These are phyloP conservation scores for Magnusiomyces sp. DNA, from an alignment of 1,139 yeast species.

Conservation along the genomic window DNA sequence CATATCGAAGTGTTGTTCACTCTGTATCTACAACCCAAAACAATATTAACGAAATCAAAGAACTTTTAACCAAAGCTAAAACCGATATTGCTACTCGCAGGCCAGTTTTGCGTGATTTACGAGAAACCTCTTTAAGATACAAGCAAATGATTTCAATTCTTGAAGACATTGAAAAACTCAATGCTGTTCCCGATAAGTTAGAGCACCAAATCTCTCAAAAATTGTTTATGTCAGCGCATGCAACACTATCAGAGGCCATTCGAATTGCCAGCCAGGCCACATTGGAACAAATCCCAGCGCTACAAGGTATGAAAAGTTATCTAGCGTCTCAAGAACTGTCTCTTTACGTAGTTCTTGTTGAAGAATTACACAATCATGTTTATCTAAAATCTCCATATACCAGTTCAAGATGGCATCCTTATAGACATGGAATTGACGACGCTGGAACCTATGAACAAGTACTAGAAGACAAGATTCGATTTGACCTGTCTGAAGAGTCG, in stretches of 20 bases:
- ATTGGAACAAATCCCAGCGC: conserved; percentile 55
- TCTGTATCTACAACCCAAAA: conserved; percentile 51
- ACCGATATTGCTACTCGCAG: conserved; percentile 47
- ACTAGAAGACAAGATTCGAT: conserved; percentile 26
- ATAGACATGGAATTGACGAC: conserved; percentile 23
- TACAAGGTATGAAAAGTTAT: conserved; percentile 49
- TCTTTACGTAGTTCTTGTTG: conserved; percentile 65
- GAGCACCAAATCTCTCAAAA: conserved; percentile 61
- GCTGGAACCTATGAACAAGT: conserved; percentile 24
- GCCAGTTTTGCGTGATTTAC: conserved; percentile 53
- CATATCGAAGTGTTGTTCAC: conserved; percentile 55
- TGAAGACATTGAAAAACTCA: conserved; percentile 57
- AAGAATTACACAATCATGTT: conserved; percentile 65
- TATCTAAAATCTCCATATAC: conserved; percentile 49
- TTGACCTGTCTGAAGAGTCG: conserved; percentile 25
- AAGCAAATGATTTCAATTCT: conserved; percentile 64
- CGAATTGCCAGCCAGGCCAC: conserved; percentile 49
- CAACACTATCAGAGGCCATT: conserved; percentile 49
- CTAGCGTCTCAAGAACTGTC: conserved; percentile 51
- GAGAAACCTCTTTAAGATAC: conserved; percentile 53
- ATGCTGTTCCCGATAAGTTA: conserved; percentile 50
- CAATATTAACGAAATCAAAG: conserved; percentile 43
- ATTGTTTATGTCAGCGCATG: conserved; percentile 62
- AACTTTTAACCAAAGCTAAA: conserved; percentile 42
- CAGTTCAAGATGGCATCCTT: conserved; percentile 29